Base-by-base conservation (phyloP, 75 land plant species). In the Gnetum montanum region DNA sequence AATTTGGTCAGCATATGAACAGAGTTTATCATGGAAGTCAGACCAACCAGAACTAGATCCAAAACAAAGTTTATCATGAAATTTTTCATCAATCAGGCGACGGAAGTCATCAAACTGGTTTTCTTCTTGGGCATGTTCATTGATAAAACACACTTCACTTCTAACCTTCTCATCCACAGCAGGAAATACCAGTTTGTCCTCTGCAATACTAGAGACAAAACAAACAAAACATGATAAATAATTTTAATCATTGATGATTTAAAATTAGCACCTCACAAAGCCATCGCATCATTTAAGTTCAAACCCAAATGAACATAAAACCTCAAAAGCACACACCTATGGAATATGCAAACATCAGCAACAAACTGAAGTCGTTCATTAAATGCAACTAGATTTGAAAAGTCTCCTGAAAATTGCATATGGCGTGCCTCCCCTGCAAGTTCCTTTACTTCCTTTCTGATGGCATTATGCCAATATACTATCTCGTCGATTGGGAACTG, bases 171-270 rank as follows among this genome's bases (percentile, higher is more conserved):
- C 61, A 70, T 76, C 79, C 22, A 89, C 77, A 20, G 83, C 90
- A 54, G 95, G 90, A 69, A 89, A 89, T 70, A 89, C 68, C 35
- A 89, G 69, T 52, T 71, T 79, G 36, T 89, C 95, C 69, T 89
- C 90, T 61, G 90, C 95, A 65, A 75, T 68, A 67, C 95, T 89
- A 83, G 70, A 73, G n/a, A 33, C 16, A 34, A 53, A 53, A 53
- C 4, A 53, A 53, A 18, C n/a, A n/a, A n/a, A n/a, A n/a, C n/a
- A n/a, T n/a, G n/a, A n/a, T n/a, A n/a, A n/a, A n/a, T n/a, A n/a
- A n/a, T n/a, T n/a, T n/a, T n/a, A n/a, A n/a, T n/a, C n/a, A n/a
- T n/a, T n/a, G n/a, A n/a, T n/a, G 16, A 45, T 40, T 4, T 4
- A 58, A 1, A 30, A 4, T 23, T 12, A 28, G 10, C 27, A 36